These are phyloP conservation scores for Pythium brachiatum DNA, from an alignment of 352 stramenopile species.

Conservation along the genomic window DNA sequence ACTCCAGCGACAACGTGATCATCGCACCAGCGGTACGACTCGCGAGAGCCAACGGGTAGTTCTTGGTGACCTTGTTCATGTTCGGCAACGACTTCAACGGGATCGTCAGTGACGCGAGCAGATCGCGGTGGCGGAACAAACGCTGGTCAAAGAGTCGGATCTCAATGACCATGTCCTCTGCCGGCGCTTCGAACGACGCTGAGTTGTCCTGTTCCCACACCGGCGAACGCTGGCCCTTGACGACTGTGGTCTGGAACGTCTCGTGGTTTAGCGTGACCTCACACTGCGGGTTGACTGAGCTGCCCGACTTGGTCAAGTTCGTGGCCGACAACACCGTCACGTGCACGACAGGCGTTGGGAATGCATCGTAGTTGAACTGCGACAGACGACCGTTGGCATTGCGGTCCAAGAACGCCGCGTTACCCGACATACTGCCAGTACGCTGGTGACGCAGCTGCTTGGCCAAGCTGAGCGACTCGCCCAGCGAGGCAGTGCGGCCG, in stretches of 20 bases:
- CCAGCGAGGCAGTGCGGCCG: conserved; percentile 53
- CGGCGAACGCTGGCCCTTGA: conserved; percentile 77
- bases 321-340: conserved; percentile 77
- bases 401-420: conserved; percentile 63
- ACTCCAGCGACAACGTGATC: conserved; percentile 76
- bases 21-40: conserved; percentile 74
- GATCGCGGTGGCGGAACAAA: conserved; percentile 68
- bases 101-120: conserved; percentile 77
- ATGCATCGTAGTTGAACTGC: conserved; percentile 85
- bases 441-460: conserved; percentile 62
- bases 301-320: conserved; percentile 73
- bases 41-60: conserved; percentile 77
- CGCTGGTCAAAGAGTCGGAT: conserved; percentile 84
- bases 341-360: conserved; percentile 77
- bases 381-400: conserved; percentile 70
- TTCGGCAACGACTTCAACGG: conserved; percentile 79
- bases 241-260: conserved; percentile 81
- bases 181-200: conserved; percentile 74
- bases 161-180: conserved; percentile 80
- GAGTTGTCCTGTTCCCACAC: conserved; percentile 88
- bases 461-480: conserved; percentile 49
- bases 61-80: conserved; percentile 82
- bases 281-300: conserved; percentile 76
- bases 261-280: conserved; percentile 79
- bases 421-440: conserved; percentile 61